Percentiles rank a stretch among this genome's conserved stretches.
Conservation (phyloP, 352 stramenopile species). For the Phytophthora idaei region DNA sequence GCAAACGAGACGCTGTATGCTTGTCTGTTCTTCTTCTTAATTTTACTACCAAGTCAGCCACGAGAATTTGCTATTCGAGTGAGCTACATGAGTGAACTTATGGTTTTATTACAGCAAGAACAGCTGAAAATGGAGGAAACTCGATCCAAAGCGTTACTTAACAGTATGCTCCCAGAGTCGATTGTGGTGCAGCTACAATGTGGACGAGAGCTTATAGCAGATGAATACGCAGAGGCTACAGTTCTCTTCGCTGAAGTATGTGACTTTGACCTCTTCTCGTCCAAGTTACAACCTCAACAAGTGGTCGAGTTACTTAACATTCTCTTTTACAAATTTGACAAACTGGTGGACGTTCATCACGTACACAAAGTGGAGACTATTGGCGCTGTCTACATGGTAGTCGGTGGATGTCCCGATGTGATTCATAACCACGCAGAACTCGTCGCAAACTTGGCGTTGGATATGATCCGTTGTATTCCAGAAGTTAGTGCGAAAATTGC, state of each 20-base stretch:
- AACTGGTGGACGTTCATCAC: slow-evolving; percentile 84
- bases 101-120: slow-evolving; percentile 82
- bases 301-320: slow-evolving; percentile 90
- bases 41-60: slow-evolving; percentile 74
- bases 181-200: slow-evolving; percentile 80
- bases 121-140: slow-evolving; percentile 84
- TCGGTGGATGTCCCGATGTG: slow-evolving; percentile 76
- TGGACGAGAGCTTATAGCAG: slow-evolving; percentile 81
- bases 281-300: slow-evolving; percentile 77
- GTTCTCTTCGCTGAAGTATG: slow-evolving; percentile 85
- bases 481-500: slow-evolving; percentile 77
- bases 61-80: slow-evolving; percentile 83
- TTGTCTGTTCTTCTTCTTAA: slow-evolving; percentile 83
- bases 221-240: slow-evolving; percentile 76
- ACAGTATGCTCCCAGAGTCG: slow-evolving; percentile 84
- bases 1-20: slow-evolving; percentile 82
- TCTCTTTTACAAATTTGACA: slow-evolving; percentile 91
- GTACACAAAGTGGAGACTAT: slow-evolving; percentile 93
- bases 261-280: slow-evolving; percentile 88
- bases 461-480: slow-evolving; percentile 83
- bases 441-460: slow-evolving; percentile 80
- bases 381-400: slow-evolving; percentile 91
- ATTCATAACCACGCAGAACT: slow-evolving; percentile 78
- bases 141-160: slow-evolving; percentile 77
- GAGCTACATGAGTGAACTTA: slow-evolving; percentile 87